Percentiles rank a stretch among this genome's conserved stretches.
phyloP scores from a whole-genome alignment of 257 asterid species.

The Solanum ossicruentum region DNA sequence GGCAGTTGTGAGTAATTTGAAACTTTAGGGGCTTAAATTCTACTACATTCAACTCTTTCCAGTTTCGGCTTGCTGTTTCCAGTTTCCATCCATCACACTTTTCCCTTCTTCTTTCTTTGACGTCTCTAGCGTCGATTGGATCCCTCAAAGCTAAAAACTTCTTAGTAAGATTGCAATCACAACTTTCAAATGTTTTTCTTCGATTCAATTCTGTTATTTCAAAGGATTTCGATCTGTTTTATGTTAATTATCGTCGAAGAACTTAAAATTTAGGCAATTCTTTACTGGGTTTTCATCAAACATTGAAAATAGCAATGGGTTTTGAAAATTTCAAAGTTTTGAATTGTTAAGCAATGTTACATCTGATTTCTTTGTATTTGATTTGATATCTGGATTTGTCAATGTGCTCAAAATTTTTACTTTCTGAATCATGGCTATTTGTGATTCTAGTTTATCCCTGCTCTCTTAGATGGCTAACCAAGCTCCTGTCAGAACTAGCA shows the following conservation, averaged over 20 bases:
- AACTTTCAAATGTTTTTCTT: not conserved
- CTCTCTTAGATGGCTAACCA: constrained; percentile 56
- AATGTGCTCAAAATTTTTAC: not conserved
- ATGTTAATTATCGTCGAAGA: not conserved
- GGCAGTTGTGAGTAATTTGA: not conserved
- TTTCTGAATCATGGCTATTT: not conserved
- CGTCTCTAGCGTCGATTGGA: not conserved
- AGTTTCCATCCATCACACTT: not conserved
- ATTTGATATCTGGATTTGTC: not conserved
- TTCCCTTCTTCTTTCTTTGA: not conserved
- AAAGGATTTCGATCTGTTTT: not conserved
- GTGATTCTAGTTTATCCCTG: not conserved
- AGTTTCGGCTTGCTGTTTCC: not conserved
- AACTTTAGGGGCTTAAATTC: not conserved
- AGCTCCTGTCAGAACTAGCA: constrained; percentile 65
- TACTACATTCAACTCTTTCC: not conserved
- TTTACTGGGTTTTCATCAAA: not conserved
- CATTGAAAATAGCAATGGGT: not conserved
- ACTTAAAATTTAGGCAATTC: not conserved
- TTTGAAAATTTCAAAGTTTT: not conserved
- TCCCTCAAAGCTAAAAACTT: not conserved
- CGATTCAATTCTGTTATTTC: not conserved
- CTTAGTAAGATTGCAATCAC: not conserved
- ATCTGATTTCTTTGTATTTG: not conserved
- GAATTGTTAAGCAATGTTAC: not conserved